Conservation (phyloP, 2,329 filamentous ascomycete genomes). For the Didymella glomerata region DNA sequence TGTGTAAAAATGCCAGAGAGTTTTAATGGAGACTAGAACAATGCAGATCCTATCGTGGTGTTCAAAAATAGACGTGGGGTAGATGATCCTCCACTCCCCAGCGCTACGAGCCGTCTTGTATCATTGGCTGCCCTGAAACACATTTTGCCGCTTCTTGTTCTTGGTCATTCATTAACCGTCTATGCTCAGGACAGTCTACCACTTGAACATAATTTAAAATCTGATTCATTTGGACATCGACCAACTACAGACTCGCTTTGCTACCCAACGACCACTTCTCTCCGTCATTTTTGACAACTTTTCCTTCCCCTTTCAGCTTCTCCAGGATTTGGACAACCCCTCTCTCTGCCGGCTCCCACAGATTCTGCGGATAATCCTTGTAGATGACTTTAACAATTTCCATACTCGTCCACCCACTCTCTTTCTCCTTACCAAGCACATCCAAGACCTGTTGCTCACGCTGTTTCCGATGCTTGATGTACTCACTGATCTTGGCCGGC, state of each 20-base stretch:
- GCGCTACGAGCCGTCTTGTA: not conserved
- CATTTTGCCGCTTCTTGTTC: constrained; percentile 44
- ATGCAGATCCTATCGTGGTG: not conserved
- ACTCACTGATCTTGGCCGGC: constrained; percentile 76
- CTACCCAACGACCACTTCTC: constrained; percentile 48
- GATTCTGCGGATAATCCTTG: constrained; percentile 74
- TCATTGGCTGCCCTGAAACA: constrained; percentile 36
- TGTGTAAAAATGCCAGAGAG: too few species aligned
- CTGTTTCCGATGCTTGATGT: constrained; percentile 80
- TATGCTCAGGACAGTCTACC: constrained; percentile 44
- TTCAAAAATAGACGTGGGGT: not conserved
- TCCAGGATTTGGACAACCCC: constrained; percentile 80
- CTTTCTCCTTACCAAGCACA: constrained; percentile 43
- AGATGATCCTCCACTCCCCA: not conserved
- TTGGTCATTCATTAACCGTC: constrained; percentile 28
- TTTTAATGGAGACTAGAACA: too few species aligned
- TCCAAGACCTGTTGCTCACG: constrained; percentile 66
- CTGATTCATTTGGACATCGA: not conserved
- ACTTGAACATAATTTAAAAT: constrained; percentile 53
- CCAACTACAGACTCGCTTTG: constrained; percentile 43
- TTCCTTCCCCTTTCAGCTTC: constrained; percentile 80
- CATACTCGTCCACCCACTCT: constrained; percentile 71
- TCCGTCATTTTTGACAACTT: constrained; percentile 57
- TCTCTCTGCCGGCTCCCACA: constrained; percentile 78
- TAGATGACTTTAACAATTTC: constrained; percentile 92